Evolutionary conservation across 306 rosid species (phyloP).

Genomic region (Pterocarpus santalinus): DNA sequence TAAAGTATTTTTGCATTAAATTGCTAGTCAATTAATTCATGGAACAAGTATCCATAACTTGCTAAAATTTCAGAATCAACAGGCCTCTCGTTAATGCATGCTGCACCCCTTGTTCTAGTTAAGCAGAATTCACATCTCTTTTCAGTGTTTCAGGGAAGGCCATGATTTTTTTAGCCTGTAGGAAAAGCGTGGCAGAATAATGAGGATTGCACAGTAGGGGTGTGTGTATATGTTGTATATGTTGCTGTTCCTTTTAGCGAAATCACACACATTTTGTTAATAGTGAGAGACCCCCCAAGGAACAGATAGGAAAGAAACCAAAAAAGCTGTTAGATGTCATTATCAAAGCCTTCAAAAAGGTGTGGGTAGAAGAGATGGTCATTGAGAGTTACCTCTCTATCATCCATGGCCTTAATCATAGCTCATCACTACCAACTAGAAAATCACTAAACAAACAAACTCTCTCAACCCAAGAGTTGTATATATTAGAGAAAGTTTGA

Average conservation of each 20-base stretch:
- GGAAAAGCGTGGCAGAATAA: constrained; percentile 39
- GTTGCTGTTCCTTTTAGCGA: constrained; percentile 50
- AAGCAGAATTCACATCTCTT: constrained; percentile 11
- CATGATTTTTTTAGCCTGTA: neutral
- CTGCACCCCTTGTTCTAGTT: constrained; percentile 29
- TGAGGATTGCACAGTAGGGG: constrained; percentile 27
- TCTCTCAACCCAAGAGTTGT: neutral
- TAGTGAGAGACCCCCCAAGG: constrained; percentile 37
- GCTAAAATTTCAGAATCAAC: constrained; percentile 23
- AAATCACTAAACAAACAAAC: constrained; percentile 27
- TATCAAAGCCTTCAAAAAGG: constrained; percentile 68
- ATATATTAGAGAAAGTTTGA: constrained; percentile 13
- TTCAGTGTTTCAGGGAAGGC: constrained; percentile 29
- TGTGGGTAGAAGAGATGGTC: constrained; percentile 58
- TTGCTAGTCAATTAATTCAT: constrained; percentile 8
- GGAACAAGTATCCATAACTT: constrained; percentile 10
- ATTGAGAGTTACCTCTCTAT: constrained; percentile 56
- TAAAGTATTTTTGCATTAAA: constrained; percentile 29
- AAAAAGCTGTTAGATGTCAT: constrained; percentile 75
- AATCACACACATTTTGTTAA: constrained; percentile 46
- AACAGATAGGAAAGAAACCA: constrained; percentile 41
- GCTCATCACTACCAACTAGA: constrained; percentile 45
- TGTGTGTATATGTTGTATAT: neutral
- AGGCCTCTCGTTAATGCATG: constrained; percentile 38
- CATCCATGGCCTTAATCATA: constrained; percentile 65